These are phyloP conservation scores for Fraxinus dipetala DNA, from an alignment of 305 asterid genomes.

Conservation along the genomic window DNA sequence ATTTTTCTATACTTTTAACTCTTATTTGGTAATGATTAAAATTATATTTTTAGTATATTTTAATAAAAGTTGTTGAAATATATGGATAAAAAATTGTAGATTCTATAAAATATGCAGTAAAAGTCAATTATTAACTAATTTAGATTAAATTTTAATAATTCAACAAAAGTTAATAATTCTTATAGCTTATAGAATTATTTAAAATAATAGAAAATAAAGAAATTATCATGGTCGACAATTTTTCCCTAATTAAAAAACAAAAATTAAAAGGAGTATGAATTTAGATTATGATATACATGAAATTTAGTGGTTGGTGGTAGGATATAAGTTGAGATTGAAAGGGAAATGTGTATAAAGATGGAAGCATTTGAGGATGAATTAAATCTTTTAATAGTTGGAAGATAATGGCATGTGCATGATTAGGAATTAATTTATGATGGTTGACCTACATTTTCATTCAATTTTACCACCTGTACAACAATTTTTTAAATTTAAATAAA, in stretches of 20 bases:
- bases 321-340: neutral
- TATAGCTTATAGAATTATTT: neutral
- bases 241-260: neutral
- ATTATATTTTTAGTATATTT: too few species aligned
- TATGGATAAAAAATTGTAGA: too few species aligned
- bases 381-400: neutral
- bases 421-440: neutral
- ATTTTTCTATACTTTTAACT: too few species aligned
- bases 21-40: too few species aligned
- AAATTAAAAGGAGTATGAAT: neutral
- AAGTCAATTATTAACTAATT: too few species aligned
- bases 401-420: neutral
- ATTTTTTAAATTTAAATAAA: too few species aligned
- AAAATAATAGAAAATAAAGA: neutral
- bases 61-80: too few species aligned
- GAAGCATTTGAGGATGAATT: neutral
- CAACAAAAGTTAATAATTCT: neutral
- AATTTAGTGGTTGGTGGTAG: neutral
- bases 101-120: too few species aligned
- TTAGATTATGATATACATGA: neutral
- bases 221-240: neutral
- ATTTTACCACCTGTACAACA: neutral
- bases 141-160: neutral
- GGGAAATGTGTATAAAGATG: neutral
- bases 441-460: neutral